These are phyloP conservation scores for Cladosporium cucumerinum DNA, from an alignment of 2,329 filamentous ascomycete genomes.

Conservation along the genomic window DNA sequence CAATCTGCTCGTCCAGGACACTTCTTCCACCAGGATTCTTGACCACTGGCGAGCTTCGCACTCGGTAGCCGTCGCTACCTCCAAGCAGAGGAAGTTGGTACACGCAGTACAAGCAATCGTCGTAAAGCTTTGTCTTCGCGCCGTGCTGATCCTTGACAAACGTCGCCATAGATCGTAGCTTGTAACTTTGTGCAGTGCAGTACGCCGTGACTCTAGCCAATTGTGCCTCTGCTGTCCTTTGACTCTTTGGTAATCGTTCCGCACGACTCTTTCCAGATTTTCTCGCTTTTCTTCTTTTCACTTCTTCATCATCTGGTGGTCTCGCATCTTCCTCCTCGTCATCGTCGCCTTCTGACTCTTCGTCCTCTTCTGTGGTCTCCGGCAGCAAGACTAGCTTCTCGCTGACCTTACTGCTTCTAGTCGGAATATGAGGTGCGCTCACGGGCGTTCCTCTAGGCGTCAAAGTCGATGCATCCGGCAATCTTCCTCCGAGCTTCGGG, in stretches of 20 bases:
- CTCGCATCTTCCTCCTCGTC: conserved; percentile 53
- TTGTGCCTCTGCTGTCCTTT: conserved; percentile 70
- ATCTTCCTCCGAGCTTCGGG: conserved; percentile 42
- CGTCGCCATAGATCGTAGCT: conserved; percentile 79
- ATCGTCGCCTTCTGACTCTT: conserved; percentile 51
- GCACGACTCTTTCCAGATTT: conserved; percentile 81
- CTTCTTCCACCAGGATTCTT: conserved; percentile 93
- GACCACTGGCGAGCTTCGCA: conserved; percentile 84
- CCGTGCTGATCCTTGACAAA: conserved; percentile 86
- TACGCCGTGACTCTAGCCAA: conserved; percentile 90
- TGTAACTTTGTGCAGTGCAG: conserved; percentile 91
- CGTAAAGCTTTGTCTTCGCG: conserved; percentile 92
- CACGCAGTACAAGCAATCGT: conserved; percentile 93
- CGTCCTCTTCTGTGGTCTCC: conserved; percentile 62
- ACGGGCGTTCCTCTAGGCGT: conserved; percentile 41
- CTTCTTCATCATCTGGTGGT: conserved; percentile 65
- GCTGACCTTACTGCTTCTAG: conserved; percentile 87
- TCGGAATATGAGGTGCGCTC: conserved; percentile 58
- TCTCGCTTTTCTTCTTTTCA: conserved; percentile 60
- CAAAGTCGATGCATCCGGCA: conserved; percentile 28
- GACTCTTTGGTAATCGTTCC: conserved; percentile 83
- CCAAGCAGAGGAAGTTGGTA: conserved; percentile 88
- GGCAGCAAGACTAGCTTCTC: conserved; percentile 95
- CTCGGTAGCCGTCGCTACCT: conserved; percentile 79
- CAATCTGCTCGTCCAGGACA: conserved; percentile 90